Evolutionary conservation across 176 grass and related monocot species (phyloP).

Genomic region (Cenchrus americanus): DNA sequence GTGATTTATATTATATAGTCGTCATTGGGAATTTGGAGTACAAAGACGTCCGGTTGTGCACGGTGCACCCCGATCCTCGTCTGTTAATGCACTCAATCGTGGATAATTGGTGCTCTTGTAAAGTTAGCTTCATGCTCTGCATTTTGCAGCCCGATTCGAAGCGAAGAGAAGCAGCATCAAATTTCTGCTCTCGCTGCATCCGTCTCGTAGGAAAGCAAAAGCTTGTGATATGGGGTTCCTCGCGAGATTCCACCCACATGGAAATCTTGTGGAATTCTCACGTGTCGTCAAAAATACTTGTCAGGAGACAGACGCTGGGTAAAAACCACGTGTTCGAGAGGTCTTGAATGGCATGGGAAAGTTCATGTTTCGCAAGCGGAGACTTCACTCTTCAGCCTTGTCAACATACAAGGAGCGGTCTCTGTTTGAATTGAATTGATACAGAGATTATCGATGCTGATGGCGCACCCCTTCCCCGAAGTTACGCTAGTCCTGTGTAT

Average conservation of each 20-base stretch:
- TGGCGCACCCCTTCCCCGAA: too few relatives aligned
- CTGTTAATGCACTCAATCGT: background rate
- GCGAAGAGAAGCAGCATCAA: background rate
- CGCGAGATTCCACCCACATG: background rate
- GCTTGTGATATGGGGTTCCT: background rate
- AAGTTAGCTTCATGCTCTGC: background rate
- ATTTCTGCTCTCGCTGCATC: background rate
- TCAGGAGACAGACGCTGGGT: background rate
- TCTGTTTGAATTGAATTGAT: background rate
- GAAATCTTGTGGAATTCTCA: background rate
- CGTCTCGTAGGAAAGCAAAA: background rate
- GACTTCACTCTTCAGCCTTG: background rate
- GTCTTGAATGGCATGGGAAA: background rate
- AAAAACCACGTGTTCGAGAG: conserved; percentile 5
- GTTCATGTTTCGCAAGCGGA: background rate
- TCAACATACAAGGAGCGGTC: background rate
- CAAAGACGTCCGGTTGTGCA: conserved; percentile 1
- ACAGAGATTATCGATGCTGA: background rate
- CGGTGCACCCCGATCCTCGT: background rate
- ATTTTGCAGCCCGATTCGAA: background rate
- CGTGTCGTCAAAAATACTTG: background rate
- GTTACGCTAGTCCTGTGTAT: background rate
- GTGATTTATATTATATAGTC: conserved; percentile 23
- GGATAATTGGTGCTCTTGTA: background rate
- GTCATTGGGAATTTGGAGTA: background rate